phyloP scores from a whole-genome alignment of 257 asterid species.

The Capsicum rhomboideum region DNA sequence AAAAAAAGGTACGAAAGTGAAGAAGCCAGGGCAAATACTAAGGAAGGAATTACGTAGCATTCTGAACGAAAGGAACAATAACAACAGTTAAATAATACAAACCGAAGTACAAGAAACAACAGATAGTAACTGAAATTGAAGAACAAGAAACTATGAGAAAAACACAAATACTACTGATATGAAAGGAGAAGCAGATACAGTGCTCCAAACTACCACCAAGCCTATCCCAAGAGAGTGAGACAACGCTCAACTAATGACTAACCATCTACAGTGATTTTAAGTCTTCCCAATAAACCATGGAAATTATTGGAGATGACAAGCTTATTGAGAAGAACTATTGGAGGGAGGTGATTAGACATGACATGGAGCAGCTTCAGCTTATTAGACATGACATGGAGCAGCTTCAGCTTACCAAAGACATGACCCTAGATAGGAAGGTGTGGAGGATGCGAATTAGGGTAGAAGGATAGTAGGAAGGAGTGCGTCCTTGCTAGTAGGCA shows the following conservation, averaged over 20 bases:
- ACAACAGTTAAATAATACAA: background rate
- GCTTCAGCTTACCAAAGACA: too few species aligned
- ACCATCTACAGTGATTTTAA: background rate
- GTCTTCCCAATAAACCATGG: background rate
- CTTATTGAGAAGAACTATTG: background rate
- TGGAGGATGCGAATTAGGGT: too few species aligned
- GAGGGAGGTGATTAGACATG: too few species aligned
- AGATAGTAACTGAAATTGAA: background rate
- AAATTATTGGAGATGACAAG: background rate
- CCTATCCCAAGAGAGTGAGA: background rate
- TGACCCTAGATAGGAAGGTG: too few species aligned
- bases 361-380: too few species aligned
- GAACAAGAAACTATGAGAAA: background rate
- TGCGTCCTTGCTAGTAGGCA: too few species aligned
- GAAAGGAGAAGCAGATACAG: background rate
- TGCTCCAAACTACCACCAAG: background rate
- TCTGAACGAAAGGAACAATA: background rate
- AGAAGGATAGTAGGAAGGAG: too few species aligned
- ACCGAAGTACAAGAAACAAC: background rate
- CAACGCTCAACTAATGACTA: background rate
- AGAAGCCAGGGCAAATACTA: background rate
- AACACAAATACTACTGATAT: background rate
- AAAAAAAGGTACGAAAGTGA: background rate
- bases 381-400: too few species aligned
- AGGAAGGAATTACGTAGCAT: background rate